Base-by-base conservation (phyloP, 305 asterid species). In the Solanum chacoense region DNA sequence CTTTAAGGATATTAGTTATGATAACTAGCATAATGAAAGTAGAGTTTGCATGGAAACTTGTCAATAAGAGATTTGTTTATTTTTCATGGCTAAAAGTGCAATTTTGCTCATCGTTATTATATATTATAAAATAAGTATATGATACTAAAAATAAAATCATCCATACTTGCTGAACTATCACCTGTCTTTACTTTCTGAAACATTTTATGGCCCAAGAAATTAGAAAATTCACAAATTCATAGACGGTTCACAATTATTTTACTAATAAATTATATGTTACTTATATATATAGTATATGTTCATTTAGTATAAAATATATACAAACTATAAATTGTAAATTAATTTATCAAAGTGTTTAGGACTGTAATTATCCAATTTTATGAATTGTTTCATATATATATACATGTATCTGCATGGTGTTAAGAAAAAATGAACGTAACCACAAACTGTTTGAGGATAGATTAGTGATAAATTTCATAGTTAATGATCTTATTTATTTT, bases 131-230 rank as follows among this genome's bases (percentile, higher is more conserved):
- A 10, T 83, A 50, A 50, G 28, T 31, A 20, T 80, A 80, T 45
- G 32, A 80, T 26, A 50, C 9, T 5, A 38, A 40, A 7, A 18
- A 83, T 24, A 9, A 3, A 26, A 50, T 10, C 73, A 50, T 83
- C 31, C 73, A 83, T 29, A 83, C 42, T 29, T 83, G 73, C 87
- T 50, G 87, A 31, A 50, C 73, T 18, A 11, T 83, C 73, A 50
- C 87, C 28, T 29, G 87, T 50, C 87, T 83, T 83, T 50, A 50
- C 73, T 83, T 83, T 83, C 73, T 10, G 87, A 83, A 83, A 83
- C 73, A 83, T 83, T 83, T 35, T 45, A 81, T 50, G 31, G 87
- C 31, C 69, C 40, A 50, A 83, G 73, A 22, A 50, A 83, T 83
- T 81, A 9, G 38, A 38, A 45, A 45, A 45, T 81, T 81, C 38